A percentile compares a stretch with the other conserved stretches of the same genome.
Conservation (phyloP, 2,329 filamentous ascomycete genomes). For the Xylariaceae sp. region DNA sequence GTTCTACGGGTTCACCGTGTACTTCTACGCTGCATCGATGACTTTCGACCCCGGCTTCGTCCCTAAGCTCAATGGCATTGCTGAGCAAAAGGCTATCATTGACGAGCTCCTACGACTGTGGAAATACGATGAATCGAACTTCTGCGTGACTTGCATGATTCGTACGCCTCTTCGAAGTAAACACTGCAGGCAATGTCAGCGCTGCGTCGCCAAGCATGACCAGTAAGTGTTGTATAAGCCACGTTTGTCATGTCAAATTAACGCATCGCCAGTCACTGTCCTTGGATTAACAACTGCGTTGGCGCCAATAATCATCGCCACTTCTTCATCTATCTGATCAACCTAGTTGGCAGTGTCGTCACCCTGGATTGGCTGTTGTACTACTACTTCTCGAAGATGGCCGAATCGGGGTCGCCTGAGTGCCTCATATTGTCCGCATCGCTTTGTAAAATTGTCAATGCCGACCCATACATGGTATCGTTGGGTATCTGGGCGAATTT, state of each 20-base stretch:
- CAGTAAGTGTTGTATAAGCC: constrained; percentile 61
- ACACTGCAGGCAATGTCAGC: constrained; percentile 85
- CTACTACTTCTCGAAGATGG: constrained; percentile 62
- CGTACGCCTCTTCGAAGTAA: constrained; percentile 89
- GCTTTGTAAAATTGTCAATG: constrained; percentile 72
- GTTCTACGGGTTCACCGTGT: constrained; percentile 63
- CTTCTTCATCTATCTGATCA: constrained; percentile 86
- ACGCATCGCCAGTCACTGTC: constrained; percentile 67
- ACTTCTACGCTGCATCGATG: constrained; percentile 88
- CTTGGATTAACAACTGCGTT: constrained; percentile 96
- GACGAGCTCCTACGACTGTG: constrained; percentile 78
- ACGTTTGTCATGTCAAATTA: constrained; percentile 19
- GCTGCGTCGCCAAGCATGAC: constrained; percentile 93
- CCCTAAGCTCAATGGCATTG: constrained; percentile 82
- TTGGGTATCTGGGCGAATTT: constrained; percentile 74
- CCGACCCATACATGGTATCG: constrained; percentile 79
- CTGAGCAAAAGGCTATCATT: constrained; percentile 84
- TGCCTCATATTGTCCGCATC: constrained; percentile 74
- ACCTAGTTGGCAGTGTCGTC: constrained; percentile 69
- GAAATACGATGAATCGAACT: constrained; percentile 92
- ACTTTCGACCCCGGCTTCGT: constrained; percentile 86
- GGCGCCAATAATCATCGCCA: constrained; percentile 94
- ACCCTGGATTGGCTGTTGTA: constrained; percentile 68
- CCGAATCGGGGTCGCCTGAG: constrained; percentile 46
- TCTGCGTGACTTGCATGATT: constrained; percentile 93